Evolutionary conservation across 371 early-diverging fungal species (phyloP).

Genomic region (Vairimorpha apis): DNA sequence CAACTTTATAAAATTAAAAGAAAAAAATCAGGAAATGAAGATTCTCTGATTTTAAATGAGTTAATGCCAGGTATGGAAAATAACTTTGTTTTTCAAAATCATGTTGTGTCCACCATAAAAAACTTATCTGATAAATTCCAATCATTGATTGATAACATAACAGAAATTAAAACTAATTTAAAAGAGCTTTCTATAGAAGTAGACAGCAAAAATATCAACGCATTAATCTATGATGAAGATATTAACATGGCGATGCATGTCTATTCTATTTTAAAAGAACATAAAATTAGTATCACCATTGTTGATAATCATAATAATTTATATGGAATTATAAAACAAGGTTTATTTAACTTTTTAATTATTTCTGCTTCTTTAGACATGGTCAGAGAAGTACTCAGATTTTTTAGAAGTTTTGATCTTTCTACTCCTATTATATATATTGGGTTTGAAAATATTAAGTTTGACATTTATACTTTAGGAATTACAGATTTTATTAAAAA

Average conservation of each 20-base stretch:
- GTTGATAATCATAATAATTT: background rate
- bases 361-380: background rate
- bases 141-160: constrained; percentile 56
- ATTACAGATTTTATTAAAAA: constrained; percentile 12
- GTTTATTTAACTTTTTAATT: background rate
- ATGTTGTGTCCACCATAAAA: constrained; percentile 49
- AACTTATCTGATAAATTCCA: constrained; percentile 57
- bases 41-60: constrained; percentile 10
- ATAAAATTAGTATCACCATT: background rate
- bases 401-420: background rate
- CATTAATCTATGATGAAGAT: background rate
- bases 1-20: constrained; percentile 56
- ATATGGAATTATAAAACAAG: background rate
- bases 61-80: constrained; percentile 37
- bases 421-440: constrained; percentile 1
- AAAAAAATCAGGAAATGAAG: constrained; percentile 55
- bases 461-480: background rate
- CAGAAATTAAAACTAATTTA: constrained; percentile 51
- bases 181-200: background rate
- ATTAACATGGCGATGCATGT: background rate
- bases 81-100: constrained; percentile 49
- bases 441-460: background rate
- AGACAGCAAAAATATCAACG: background rate
- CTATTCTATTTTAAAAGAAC: background rate
- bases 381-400: background rate